Conservation (phyloP, 768 basidiomycete genomes). For the Collybiopsis luxurians region DNA sequence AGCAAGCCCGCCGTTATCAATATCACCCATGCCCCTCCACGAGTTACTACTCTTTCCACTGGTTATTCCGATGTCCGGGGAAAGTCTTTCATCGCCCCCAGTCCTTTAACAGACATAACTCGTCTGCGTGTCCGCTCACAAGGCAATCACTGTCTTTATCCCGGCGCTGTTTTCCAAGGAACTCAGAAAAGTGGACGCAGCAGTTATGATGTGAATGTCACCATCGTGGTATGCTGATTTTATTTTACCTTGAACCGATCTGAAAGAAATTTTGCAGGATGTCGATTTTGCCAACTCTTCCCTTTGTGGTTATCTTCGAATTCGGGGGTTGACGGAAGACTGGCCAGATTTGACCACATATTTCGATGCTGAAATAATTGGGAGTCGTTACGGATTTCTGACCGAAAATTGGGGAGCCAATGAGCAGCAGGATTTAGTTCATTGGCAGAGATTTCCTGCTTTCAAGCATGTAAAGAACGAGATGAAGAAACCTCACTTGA, state of each 20-base stretch:
- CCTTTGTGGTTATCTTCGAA: conserved; percentile 89
- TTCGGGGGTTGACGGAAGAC: conserved; percentile 88
- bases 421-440: conserved; percentile 88
- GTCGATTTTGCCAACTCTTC: conserved; percentile 86
- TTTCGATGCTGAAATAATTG: conserved; percentile 96
- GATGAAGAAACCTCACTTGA: conserved; percentile 73
- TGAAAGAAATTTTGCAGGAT: conserved; percentile 47
- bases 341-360: conserved; percentile 96
- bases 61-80: conserved; percentile 17
- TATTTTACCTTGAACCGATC: conserved; percentile 4
- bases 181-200: conserved; percentile 94
- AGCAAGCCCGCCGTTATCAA: neutral
- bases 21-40: neutral
- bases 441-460: conserved; percentile 93
- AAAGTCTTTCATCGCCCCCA: conserved; percentile 23
- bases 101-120: conserved; percentile 74
- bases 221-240: conserved; percentile 71
- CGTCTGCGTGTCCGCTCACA: conserved; percentile 70
- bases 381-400: conserved; percentile 84
- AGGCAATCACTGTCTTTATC: conserved; percentile 77
- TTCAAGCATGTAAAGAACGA: conserved; percentile 82
- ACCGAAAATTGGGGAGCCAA: conserved; percentile 90
- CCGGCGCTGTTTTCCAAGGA: conserved; percentile 85
- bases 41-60: conserved; percentile 9
- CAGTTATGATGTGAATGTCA: conserved; percentile 92